Evolutionary conservation across 208 protist genomes (phyloP).

Genomic region (Porcisia deanei): DNA sequence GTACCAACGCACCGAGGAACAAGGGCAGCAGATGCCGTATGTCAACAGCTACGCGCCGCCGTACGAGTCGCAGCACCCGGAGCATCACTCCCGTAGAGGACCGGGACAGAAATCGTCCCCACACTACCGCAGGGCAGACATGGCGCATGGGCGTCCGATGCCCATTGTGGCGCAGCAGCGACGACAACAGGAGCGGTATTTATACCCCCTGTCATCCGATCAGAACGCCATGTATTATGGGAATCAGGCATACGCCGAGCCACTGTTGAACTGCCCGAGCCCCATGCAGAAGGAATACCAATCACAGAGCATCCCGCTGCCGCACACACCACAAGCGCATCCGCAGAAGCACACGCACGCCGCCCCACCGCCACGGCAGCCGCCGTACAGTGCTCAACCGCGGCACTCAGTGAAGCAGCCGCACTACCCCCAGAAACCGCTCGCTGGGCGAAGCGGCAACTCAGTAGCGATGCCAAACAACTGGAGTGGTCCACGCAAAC

Average conservation of each 20-base stretch:
- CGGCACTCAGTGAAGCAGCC: constrained; percentile 1
- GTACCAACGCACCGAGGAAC: neutral
- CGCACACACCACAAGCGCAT: neutral
- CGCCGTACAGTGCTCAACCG: neutral
- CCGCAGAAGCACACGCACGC: neutral
- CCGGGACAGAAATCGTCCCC: neutral
- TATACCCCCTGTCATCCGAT: neutral
- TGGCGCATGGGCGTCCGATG: no score
- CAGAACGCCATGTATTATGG: neutral
- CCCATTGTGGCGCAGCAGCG: neutral
- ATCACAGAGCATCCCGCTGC: neutral
- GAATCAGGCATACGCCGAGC: neutral
- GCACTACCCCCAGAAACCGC: neutral
- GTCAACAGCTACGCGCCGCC: neutral
- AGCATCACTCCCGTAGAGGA: neutral
- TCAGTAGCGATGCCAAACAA: neutral
- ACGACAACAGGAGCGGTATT: neutral
- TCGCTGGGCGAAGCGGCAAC: neutral
- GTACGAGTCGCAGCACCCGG: neutral
- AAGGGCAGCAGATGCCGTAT: neutral
- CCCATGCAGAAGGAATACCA: neutral
- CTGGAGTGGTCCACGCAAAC: constrained; percentile 7
- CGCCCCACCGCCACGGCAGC: neutral
- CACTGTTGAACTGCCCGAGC: neutral
- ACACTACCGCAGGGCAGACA: neutral